phyloP scores from a whole-genome alignment of 2,329 filamentous ascomycete species.

The Aspergillus texensis region DNA sequence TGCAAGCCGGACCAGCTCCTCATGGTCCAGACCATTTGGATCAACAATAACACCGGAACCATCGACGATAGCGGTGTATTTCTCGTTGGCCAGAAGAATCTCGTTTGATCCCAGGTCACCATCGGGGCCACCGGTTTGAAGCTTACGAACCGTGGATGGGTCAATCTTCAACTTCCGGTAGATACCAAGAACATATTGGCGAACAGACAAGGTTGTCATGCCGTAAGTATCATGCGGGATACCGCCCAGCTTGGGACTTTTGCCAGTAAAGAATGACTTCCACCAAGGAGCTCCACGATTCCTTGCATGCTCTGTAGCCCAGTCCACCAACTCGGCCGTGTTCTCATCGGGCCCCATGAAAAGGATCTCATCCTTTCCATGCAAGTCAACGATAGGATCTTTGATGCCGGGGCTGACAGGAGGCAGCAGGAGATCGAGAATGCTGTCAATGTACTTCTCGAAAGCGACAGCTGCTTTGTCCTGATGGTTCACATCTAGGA shows the following conservation, averaged over 20 bases:
- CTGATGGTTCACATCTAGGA: conserved; percentile 91
- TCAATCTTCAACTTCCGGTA: conserved; percentile 95
- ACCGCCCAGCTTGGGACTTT: conserved; percentile 91
- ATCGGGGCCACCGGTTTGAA: conserved; percentile 97
- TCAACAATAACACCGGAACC: conserved; percentile 94
- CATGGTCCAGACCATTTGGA: conserved; percentile 81
- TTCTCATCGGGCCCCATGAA: conserved; percentile 99
- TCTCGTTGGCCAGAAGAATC: conserved; percentile 93
- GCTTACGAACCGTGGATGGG: conserved; percentile 80
- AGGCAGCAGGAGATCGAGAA: conserved; percentile 88
- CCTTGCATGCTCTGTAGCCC: conserved; percentile 96
- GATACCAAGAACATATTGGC: conserved; percentile 93
- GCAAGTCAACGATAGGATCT: conserved; percentile 94
- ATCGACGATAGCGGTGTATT: conserved; percentile 94
- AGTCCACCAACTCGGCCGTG: conserved; percentile 93
- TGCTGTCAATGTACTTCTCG: conserved; percentile 99
- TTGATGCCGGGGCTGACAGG: conserved; percentile 95
- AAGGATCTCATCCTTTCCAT: conserved; percentile 93
- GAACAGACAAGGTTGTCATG: conserved; percentile 96
- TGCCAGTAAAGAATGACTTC: conserved; percentile 99
- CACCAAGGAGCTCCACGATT: conserved; percentile 90
- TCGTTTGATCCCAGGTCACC: conserved; percentile 97
- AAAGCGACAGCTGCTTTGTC: conserved; percentile 91
- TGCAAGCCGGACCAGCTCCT: conserved; percentile 81
- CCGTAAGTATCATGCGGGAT: conserved; percentile 96